Evolutionary conservation across 768 basidiomycete genomes (phyloP).

Genomic region (Lepiota brunneoincarnata): DNA sequence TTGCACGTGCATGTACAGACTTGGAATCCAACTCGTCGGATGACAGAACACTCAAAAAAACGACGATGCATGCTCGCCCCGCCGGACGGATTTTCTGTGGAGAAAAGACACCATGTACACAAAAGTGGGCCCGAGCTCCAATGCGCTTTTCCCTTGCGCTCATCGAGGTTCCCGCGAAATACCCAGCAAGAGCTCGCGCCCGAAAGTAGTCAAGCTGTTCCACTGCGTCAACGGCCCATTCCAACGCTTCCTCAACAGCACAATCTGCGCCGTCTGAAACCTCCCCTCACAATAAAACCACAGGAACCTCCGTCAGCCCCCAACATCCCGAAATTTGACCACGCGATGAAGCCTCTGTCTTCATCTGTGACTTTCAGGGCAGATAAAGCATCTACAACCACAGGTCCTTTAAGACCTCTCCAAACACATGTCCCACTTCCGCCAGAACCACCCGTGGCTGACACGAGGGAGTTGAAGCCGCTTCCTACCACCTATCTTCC

Average conservation of each 20-base stretch:
- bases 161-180: not conserved
- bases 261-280: not conserved
- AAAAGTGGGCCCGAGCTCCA: constrained; percentile 2
- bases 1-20: not conserved
- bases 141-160: not conserved
- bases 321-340: not conserved
- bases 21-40: not conserved
- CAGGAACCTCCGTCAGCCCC: constrained; percentile 3
- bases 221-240: not conserved
- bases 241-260: not conserved
- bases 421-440: not conserved
- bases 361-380: not conserved
- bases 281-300: not conserved
- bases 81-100: not conserved
- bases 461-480: constrained; percentile 3
- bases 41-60: constrained; percentile 6
- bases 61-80: not conserved
- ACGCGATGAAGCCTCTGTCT: not conserved
- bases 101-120: not conserved
- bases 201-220: not conserved
- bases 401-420: not conserved
- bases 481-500: constrained; percentile 4
- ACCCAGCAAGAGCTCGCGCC: not conserved
- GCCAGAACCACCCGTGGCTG: not conserved
- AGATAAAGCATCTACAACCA: not conserved